phyloP scores from a whole-genome alignment of 768 basidiomycete species.

The Termitomyces sp. region DNA sequence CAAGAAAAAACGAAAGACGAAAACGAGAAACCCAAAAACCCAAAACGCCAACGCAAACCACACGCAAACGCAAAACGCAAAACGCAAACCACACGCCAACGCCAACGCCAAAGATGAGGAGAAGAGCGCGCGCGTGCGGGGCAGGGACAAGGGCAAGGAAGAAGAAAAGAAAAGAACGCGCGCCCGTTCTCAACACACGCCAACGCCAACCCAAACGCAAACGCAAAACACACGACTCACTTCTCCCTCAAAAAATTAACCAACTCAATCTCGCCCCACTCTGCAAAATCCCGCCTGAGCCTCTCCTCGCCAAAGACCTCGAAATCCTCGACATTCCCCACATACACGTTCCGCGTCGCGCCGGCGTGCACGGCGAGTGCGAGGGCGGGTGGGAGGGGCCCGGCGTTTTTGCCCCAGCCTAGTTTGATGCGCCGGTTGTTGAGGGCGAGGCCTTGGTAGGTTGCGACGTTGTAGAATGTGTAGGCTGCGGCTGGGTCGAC shows the following conservation, averaged over 20 bases:
- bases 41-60: too few relatives aligned
- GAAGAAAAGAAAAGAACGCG: too few relatives aligned
- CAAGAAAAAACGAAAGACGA: too few relatives aligned
- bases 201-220: too few relatives aligned
- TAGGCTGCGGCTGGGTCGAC: slow-evolving; percentile 91
- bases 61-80: too few relatives aligned
- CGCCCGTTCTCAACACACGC: too few relatives aligned
- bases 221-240: slow-evolving; percentile 36
- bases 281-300: slow-evolving; percentile 89
- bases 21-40: too few relatives aligned
- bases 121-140: too few relatives aligned
- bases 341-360: slow-evolving; percentile 94
- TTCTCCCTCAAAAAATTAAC: slow-evolving; percentile 96
- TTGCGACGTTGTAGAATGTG: slow-evolving; percentile 91
- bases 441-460: slow-evolving; percentile 82
- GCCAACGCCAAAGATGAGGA: too few relatives aligned
- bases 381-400: slow-evolving; percentile 76
- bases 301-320: slow-evolving; percentile 87
- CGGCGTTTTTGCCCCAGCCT: slow-evolving; percentile 97
- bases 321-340: slow-evolving; percentile 94
- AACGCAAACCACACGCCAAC: too few relatives aligned
- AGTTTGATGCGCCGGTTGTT: slow-evolving; percentile 94
- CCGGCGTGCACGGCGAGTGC: slow-evolving; percentile 89
- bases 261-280: slow-evolving; percentile 95
- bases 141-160: too few relatives aligned